Evolutionary conservation across 345 rosid species (phyloP), one percentile per base, ranked within the genome.

Genomic region (Lepidium aucheri): DNA sequence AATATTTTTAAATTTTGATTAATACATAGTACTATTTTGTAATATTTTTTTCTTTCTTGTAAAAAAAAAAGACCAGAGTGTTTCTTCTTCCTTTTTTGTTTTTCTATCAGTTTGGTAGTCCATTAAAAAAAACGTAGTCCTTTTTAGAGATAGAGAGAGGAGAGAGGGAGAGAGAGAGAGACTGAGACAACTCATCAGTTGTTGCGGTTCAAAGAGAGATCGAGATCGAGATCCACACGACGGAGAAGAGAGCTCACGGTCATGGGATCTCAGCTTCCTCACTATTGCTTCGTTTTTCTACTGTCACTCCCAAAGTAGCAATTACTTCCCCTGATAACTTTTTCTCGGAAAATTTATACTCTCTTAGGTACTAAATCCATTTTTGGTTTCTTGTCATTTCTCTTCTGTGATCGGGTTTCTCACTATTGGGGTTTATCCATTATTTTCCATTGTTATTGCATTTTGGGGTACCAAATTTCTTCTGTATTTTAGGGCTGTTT

Each of bases 211-310:
- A 65, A 52, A 41, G 28, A 49, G 39, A 65, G 28, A 73, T 66
- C 73, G 52, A 56, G 65, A 71, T 72, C 76, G 68, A 74, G 77
- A 74, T 74, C 63, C 53, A 67, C 13, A 10, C 59, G 77, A 32
- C 51, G 77, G 68, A 26, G 72, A 44, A 51, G 53, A 57, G 60
- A 58, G 57, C 28, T 59, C 32, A 64, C 38, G 73, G 72, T 36
- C 17, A 74, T 67, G 77, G 44, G 77, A 74, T 74, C 68, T 60
- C 42, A 18, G 26, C 59, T 53, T 53, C 28, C 34, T 30, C 58
- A 67, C 10, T 53, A n/a, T 74, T 38, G 52, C 57, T 60, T 67
- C 67, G 36, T 46, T 52, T 66, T 67, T 35, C 63, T 60, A 65
- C 77, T 67, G 44, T 60, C 72, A 73, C 44, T 73, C 73, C 68